Conservation (phyloP, 805 yeast genomes). For the Starmerella stigmatis region DNA sequence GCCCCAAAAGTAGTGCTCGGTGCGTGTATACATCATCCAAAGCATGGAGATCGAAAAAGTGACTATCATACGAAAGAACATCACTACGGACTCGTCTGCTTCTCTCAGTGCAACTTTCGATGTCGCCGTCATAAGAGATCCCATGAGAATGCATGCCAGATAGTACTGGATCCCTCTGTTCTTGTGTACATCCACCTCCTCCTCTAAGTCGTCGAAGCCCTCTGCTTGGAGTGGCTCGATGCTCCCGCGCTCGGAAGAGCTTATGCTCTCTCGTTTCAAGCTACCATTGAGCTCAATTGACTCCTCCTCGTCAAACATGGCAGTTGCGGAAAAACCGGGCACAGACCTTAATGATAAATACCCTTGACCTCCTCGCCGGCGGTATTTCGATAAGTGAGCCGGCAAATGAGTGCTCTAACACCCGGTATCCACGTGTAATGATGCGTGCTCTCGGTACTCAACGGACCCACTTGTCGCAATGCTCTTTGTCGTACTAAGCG, state of each 20-base stretch:
- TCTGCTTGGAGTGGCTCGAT: background rate
- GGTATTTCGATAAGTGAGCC: background rate
- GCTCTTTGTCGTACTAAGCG: too few species aligned
- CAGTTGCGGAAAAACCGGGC: background rate
- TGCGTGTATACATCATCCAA: conserved; percentile 44
- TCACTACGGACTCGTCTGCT: conserved; percentile 32
- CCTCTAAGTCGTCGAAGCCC: background rate
- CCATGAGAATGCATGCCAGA: conserved; percentile 12
- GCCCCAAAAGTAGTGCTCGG: conserved; percentile 59
- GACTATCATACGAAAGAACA: conserved; percentile 64
- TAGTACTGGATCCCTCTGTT: conserved; percentile 9
- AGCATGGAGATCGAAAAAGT: conserved; percentile 51
- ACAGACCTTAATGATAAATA: too few species aligned
- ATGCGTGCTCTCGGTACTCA: too few species aligned
- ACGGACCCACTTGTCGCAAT: too few species aligned
- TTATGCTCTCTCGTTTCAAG: background rate
- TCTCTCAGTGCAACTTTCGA: conserved; percentile 15
- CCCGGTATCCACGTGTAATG: conserved; percentile 4
- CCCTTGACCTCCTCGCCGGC: background rate
- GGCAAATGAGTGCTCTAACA: too few species aligned
- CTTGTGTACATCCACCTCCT: background rate
- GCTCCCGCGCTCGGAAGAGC: background rate
- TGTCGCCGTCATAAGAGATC: conserved; percentile 19
- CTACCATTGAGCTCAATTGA: conserved; percentile 2
- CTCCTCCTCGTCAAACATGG: conserved; percentile 4